Conservation (phyloP, 495 filamentous ascomycete species). For the Collariella sp. region DNA sequence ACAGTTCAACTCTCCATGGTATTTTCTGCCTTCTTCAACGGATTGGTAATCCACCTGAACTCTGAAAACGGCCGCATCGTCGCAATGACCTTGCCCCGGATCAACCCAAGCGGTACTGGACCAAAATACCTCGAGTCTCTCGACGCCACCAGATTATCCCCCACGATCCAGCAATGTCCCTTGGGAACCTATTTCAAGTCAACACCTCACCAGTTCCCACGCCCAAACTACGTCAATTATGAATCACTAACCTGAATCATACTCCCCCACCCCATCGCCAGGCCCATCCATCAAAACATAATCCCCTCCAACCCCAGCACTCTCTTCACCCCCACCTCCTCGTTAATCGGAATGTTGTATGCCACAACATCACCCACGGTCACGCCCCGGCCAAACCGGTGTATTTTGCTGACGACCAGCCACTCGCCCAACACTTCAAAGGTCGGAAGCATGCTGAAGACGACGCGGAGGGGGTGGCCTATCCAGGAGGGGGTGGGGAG, state of each 20-base stretch:
- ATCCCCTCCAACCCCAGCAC: slow-evolving; percentile 85
- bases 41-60: slow-evolving; percentile 25
- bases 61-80: slow-evolving; percentile 45
- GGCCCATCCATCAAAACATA: slow-evolving; percentile 70
- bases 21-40: slow-evolving; percentile 12
- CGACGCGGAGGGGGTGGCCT: slow-evolving; percentile 34
- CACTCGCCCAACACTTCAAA: slow-evolving; percentile 56
- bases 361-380: slow-evolving; percentile 77
- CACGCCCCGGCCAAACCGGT: slow-evolving; percentile 60
- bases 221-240: not conserved
- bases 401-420: slow-evolving; percentile 54
- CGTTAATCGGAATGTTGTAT: slow-evolving; percentile 64
- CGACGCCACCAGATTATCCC: slow-evolving; percentile 78
- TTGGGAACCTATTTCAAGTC: slow-evolving; percentile 55
- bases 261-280: slow-evolving; percentile 25
- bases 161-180: slow-evolving; percentile 81
- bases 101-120: slow-evolving; percentile 71
- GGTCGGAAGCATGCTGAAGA: slow-evolving; percentile 68
- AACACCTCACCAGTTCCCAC: not conserved
- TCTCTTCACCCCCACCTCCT: slow-evolving; percentile 63
- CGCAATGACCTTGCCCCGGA: slow-evolving; percentile 79
- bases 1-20: no score
- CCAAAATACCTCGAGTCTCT: slow-evolving; percentile 81
- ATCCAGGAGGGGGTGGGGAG: slow-evolving; percentile 3
- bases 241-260: slow-evolving; percentile 68